Evolutionary conservation across 192 early-diverging fungal genomes (phyloP).

Genomic region (Linnemannia hyalina): DNA sequence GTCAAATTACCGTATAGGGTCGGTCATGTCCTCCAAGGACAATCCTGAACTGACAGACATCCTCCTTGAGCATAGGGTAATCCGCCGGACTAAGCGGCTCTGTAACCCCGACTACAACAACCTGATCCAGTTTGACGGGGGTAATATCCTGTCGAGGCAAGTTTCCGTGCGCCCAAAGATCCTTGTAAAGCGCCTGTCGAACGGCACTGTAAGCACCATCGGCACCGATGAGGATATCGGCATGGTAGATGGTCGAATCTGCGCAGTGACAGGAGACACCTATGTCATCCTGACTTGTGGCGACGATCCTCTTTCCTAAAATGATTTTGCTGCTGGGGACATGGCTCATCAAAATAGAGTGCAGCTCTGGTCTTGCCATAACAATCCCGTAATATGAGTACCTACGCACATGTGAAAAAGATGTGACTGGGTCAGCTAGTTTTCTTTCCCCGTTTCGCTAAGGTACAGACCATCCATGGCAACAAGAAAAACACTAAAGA

Average conservation of each 20-base stretch:
- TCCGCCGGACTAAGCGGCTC: constrained; percentile 25
- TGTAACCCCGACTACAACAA: constrained; percentile 49
- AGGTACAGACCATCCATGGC: background rate
- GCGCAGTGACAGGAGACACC: constrained; percentile 37
- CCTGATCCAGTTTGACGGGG: constrained; percentile 47
- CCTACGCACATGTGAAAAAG: background rate
- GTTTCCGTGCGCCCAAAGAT: constrained; percentile 31
- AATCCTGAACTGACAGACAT: constrained; percentile 54
- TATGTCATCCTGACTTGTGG: constrained; percentile 34
- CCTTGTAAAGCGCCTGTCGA: constrained; percentile 41
- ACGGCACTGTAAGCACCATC: constrained; percentile 48
- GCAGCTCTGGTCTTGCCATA: constrained; percentile 30
- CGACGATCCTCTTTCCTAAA: constrained; percentile 36
- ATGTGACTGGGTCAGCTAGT: background rate
- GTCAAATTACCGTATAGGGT: constrained; percentile 36
- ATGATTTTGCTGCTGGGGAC: constrained; percentile 41
- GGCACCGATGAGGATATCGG: constrained; percentile 39
- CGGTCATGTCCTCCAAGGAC: constrained; percentile 45
- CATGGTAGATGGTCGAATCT: constrained; percentile 44
- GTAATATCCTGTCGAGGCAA: constrained; percentile 44
- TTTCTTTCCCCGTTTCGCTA: background rate
- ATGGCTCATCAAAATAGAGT: constrained; percentile 31
- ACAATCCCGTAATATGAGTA: constrained; percentile 50
- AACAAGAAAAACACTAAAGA: background rate
- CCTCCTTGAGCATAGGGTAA: constrained; percentile 46